Evolutionary conservation across 148 eudicot species (phyloP), one percentile per base, ranked within the genome.

Genomic region (Silene latifolia): DNA sequence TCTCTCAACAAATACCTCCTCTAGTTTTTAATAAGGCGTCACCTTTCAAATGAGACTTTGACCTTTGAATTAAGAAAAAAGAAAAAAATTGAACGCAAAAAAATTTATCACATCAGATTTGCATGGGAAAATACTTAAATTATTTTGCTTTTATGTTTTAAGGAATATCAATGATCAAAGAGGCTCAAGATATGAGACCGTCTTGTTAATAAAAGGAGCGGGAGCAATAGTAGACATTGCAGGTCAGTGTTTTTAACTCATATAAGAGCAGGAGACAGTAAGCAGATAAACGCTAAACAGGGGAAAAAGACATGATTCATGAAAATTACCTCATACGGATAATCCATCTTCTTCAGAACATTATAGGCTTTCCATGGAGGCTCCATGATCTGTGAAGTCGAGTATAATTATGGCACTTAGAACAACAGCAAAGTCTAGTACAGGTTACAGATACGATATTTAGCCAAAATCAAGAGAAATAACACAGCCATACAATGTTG

Each of bases 291-390:
- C 7, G 23, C 17, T 10, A 20, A 63, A 59, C 71, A 69, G 11
- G 23, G 27, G 20, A 72, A 27, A 63, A 23, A 75, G 58, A 67
- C 7, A 44, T 14, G 8, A 67, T 21, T 32, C 48, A 39, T 72
- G 62, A 71, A 9, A 9, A 78, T 78, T 63, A 77, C 97, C 91
- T 93, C 97, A 70, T 93, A 93, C 12, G 98, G 97, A 58, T 93
- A 93, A 58, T 91, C 89, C 97, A 93, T 93, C 82, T 93, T 89
- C 69, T 74, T 87, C 81, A 93, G 42, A 70, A 93, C 80, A 71
- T 83, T 85, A 63, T 84, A 83, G 7, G 98, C 92, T 88, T 91
- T 85, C 97, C 97, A 93, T 32, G 98, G 98, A 77, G 97, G 97
- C 81, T 91, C 97, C 88, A 89, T 88, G 63, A 93, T 91, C 98